Evolutionary conservation across 176 grass and related monocot species (phyloP).

Genomic region (Ananas comosus): DNA sequence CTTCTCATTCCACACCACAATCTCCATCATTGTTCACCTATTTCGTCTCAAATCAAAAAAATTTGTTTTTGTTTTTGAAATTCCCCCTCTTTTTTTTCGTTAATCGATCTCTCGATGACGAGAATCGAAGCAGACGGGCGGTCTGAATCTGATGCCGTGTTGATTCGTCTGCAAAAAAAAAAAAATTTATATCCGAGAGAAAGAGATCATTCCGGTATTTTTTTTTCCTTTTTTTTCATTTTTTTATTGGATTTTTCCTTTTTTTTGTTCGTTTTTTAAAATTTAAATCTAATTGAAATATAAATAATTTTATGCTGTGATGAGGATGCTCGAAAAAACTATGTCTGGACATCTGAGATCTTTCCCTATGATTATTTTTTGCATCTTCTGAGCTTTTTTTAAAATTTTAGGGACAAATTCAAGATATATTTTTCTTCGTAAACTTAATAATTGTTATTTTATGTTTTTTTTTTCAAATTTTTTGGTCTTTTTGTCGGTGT

Average conservation of each 20-base stretch:
- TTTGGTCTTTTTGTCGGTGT: too few species aligned
- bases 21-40: too few species aligned
- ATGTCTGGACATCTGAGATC: neutral
- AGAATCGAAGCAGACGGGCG: slow-evolving; percentile 91
- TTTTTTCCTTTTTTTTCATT: neutral
- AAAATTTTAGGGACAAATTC: too few species aligned
- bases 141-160: slow-evolving; percentile 99
- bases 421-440: too few species aligned
- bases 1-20: too few species aligned
- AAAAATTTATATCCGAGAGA: slow-evolving; percentile 42
- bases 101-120: slow-evolving; percentile 45
- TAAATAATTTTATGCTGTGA: neutral
- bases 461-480: too few species aligned
- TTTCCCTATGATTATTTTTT: neutral
- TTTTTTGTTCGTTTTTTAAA: neutral
- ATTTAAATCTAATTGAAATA: neutral
- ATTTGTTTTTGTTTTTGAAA: neutral
- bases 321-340: neutral
- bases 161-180: slow-evolving; percentile 72
- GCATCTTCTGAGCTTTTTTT: neutral
- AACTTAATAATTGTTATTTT: too few species aligned
- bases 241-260: neutral
- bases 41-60: neutral
- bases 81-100: neutral
- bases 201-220: neutral